Evolutionary conservation across 805 yeast genomes (phyloP).

Genomic region (Lipomyces spencermartinsiae): DNA sequence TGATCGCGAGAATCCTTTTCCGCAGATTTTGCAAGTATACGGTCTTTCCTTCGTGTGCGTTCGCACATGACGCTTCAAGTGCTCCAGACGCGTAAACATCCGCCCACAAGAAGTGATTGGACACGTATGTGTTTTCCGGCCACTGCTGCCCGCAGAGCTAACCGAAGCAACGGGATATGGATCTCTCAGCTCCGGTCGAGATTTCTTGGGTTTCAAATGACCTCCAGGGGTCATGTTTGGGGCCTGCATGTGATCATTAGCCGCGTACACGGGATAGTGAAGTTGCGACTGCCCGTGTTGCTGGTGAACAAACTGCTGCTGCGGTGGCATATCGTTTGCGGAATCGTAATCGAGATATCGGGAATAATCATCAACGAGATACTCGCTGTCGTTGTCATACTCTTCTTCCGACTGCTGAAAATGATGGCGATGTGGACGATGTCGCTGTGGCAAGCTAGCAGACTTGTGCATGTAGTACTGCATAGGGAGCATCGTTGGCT

Average conservation of each 20-base stretch:
- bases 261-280: conserved; percentile 11
- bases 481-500: not conserved
- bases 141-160: conserved; percentile 11
- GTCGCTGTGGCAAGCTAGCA: not conserved
- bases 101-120: conserved; percentile 37
- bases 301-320: conserved; percentile 12
- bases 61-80: conserved; percentile 38
- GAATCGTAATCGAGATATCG: conserved; percentile 21
- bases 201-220: conserved; percentile 5
- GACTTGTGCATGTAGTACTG: not conserved
- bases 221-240: conserved; percentile 1
- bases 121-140: conserved; percentile 36
- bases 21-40: conserved; percentile 34
- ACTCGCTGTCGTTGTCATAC: conserved; percentile 22
- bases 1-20: conserved; percentile 36
- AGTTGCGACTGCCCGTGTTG: conserved; percentile 3
- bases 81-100: conserved; percentile 35
- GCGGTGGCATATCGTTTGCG: conserved; percentile 8
- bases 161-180: conserved; percentile 17
- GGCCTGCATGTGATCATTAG: not conserved
- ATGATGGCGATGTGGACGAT: conserved; percentile 4
- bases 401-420: conserved; percentile 19
- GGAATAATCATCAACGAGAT: conserved; percentile 16
- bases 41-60: conserved; percentile 39
- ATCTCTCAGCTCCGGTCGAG: conserved; percentile 8